Percentiles rank a stretch among this genome's conserved stretches.
Conservation (phyloP, 495 filamentous ascomycete genomes). For the Penicillium ucsense region DNA sequence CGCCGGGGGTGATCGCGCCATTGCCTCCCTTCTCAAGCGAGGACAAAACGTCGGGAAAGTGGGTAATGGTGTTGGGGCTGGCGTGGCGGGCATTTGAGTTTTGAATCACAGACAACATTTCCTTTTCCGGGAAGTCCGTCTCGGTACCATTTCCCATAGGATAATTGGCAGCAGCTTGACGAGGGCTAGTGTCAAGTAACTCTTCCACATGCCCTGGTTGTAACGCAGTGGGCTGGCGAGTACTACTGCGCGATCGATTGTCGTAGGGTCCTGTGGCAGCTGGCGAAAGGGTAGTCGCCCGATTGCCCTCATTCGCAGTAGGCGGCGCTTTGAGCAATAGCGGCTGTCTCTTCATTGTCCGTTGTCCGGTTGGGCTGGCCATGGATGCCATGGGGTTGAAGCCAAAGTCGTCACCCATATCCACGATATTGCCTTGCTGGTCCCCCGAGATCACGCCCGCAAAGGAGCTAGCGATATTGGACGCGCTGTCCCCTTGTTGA, state of each 20-base stretch:
- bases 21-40: conserved; percentile 58
- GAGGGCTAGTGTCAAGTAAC: conserved; percentile 34
- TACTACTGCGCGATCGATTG: conserved; percentile 22
- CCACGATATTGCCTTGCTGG: conserved; percentile 60
- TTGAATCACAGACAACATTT: conserved; percentile 84
- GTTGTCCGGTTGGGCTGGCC: conserved; percentile 28
- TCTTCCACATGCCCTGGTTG: conserved; percentile 36
- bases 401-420: conserved; percentile 55
- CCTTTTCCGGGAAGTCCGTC: conserved; percentile 42
- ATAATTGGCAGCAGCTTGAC: conserved; percentile 12
- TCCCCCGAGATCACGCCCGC: conserved; percentile 57
- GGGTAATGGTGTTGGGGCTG: conserved; percentile 39
- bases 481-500: conserved; percentile 48
- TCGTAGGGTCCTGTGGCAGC: conserved; percentile 23
- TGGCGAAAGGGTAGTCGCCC: conserved; percentile 34
- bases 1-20: conserved; percentile 61
- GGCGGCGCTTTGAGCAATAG: conserved; percentile 43
- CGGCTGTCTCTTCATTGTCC: conserved; percentile 39
- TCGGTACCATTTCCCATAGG: conserved; percentile 12
- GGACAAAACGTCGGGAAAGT: conserved; percentile 68
- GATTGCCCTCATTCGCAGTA: conserved; percentile 17
- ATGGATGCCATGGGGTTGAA: conserved; percentile 26
- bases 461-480: conserved; percentile 64
- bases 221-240: conserved; percentile 25
- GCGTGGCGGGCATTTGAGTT: conserved; percentile 59